A percentile compares a stretch with the other conserved stretches of the same genome.
These are phyloP conservation scores for Pilaira anomala DNA, from an alignment of 192 early-diverging fungal species.

Conservation along the genomic window DNA sequence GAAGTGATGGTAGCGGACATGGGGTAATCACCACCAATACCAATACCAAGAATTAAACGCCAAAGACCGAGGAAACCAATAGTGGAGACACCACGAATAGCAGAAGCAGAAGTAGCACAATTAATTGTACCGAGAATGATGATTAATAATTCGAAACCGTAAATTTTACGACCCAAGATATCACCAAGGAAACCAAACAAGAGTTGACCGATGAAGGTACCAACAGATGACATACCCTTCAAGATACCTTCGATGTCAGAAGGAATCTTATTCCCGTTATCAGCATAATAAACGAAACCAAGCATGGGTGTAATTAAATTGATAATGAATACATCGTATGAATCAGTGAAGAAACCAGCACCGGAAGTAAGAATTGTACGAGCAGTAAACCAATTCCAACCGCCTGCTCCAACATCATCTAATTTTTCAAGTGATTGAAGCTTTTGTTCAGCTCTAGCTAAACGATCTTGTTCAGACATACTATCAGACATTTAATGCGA, in stretches of 20 bases:
- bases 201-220: constrained; percentile 86
- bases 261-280: constrained; percentile 55
- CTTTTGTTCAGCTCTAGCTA: constrained; percentile 26
- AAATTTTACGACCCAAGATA: constrained; percentile 82
- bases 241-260: constrained; percentile 71
- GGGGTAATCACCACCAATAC: constrained; percentile 95
- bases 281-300: constrained; percentile 61
- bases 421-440: constrained; percentile 27
- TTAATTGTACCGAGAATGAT: constrained; percentile 84
- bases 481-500: constrained; percentile 20
- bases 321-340: constrained; percentile 96
- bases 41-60: constrained; percentile 91
- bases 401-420: constrained; percentile 23
- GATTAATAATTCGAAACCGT: constrained; percentile 86
- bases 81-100: constrained; percentile 65
- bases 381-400: constrained; percentile 62
- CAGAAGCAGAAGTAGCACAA: constrained; percentile 66
- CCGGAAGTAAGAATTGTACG: constrained; percentile 65
- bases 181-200: constrained; percentile 82
- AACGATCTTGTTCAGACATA: constrained; percentile 5
- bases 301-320: constrained; percentile 89
- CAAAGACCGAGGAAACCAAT: constrained; percentile 78
- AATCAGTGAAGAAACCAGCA: constrained; percentile 87
- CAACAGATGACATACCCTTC: constrained; percentile 80
- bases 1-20: constrained; percentile 87